phyloP scores from a whole-genome alignment of 2,329 filamentous ascomycete species.

The Lecanicillium sp. region DNA sequence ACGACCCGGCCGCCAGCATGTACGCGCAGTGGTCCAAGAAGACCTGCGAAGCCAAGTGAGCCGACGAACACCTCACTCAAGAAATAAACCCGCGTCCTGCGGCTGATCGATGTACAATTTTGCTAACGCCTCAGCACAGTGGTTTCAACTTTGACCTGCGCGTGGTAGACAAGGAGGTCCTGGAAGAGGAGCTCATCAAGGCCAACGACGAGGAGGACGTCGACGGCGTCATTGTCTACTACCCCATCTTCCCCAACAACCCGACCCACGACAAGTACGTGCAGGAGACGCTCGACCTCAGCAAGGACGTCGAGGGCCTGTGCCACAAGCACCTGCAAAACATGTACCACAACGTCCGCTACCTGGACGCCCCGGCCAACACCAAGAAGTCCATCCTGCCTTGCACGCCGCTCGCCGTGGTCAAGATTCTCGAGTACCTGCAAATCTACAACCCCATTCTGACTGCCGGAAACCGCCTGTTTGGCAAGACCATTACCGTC shows the following conservation, averaged over 20 bases:
- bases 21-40: constrained; percentile 98
- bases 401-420: constrained; percentile 89
- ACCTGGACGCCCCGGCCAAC: constrained; percentile 71
- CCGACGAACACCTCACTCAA: constrained; percentile 8
- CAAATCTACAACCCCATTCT: constrained; percentile 95
- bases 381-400: constrained; percentile 86
- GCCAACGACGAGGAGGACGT: constrained; percentile 74
- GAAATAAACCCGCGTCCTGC: too few species aligned
- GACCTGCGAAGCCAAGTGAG: constrained; percentile 93
- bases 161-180: constrained; percentile 73
- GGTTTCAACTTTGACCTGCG: constrained; percentile 86
- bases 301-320: constrained; percentile 93
- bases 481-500: constrained; percentile 89
- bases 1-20: constrained; percentile 81
- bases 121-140: too few species aligned
- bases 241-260: constrained; percentile 82
- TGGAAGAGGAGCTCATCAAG: constrained; percentile 80
- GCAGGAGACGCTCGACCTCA: constrained; percentile 82
- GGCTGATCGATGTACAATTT: too few species aligned
- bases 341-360: constrained; percentile 98
- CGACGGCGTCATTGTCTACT: constrained; percentile 95
- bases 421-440: constrained; percentile 94
- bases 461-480: constrained; percentile 84
- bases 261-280: constrained; percentile 87
- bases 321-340: constrained; percentile 94